A percentile compares a stretch with the other conserved stretches of the same genome.
Conservation (phyloP, 371 early-diverging fungal species). For the Saksenaea vasiformis region DNA sequence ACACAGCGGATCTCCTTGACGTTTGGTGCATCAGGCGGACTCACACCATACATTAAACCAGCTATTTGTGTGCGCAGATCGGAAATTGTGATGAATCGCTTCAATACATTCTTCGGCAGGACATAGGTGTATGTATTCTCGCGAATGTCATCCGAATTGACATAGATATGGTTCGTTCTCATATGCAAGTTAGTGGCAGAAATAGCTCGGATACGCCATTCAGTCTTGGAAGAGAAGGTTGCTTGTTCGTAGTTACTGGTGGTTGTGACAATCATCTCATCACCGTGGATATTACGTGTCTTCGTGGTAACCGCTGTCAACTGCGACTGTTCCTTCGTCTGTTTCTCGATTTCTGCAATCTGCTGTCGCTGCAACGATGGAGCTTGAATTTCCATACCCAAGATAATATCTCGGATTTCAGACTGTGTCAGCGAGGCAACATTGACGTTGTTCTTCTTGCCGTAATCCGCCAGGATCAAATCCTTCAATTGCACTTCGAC, state of each 20-base stretch:
- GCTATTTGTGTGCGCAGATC: constrained; percentile 96
- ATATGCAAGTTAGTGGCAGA: constrained; percentile 92
- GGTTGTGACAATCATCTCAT: constrained; percentile 97
- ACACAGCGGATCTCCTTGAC: constrained; percentile 96
- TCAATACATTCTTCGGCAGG: constrained; percentile 95
- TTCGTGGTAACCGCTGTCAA: constrained; percentile 95
- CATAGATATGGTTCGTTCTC: constrained; percentile 96
- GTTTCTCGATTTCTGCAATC: constrained; percentile 96
- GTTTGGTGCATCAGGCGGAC: constrained; percentile 90
- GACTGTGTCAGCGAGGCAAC: constrained; percentile 94
- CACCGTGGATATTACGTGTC: constrained; percentile 96
- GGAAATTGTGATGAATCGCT: constrained; percentile 92
- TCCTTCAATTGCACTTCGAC: constrained; percentile 97
- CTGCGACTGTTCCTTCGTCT: constrained; percentile 89
- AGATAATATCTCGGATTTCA: constrained; percentile 98
- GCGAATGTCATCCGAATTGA: constrained; percentile 92
- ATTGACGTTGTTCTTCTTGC: constrained; percentile 98
- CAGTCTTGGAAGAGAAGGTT: constrained; percentile 97
- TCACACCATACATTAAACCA: constrained; percentile 94
- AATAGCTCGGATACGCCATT: constrained; percentile 97
- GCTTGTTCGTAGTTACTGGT: constrained; percentile 97
- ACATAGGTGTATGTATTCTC: constrained; percentile 92
- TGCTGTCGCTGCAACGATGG: constrained; percentile 97
- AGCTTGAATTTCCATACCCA: constrained; percentile 99
- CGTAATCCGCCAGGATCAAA: constrained; percentile 97